Percentiles rank a stretch among this genome's conserved stretches.
Evolutionary conservation across 2,329 filamentous ascomycete species (phyloP).

Genomic region (Aquanectria penicillioides): DNA sequence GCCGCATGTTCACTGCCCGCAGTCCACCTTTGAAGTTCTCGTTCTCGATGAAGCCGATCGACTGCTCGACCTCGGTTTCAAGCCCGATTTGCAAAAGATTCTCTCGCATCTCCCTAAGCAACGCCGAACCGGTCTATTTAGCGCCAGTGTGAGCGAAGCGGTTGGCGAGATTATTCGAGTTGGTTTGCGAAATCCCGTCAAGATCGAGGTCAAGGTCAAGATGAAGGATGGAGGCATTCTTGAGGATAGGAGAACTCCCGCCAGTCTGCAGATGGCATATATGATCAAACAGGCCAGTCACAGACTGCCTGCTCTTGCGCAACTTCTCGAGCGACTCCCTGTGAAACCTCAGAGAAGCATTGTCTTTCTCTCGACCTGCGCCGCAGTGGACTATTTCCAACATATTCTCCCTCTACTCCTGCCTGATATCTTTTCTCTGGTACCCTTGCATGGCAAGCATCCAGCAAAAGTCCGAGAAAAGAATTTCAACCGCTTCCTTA

Average conservation of each 20-base stretch:
- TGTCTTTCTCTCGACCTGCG: slow-evolving; percentile 92
- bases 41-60: slow-evolving; percentile 96
- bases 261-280: slow-evolving; percentile 93
- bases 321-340: slow-evolving; percentile 75
- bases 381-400: slow-evolving; percentile 93
- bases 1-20: slow-evolving; percentile 85
- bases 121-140: slow-evolving; percentile 91
- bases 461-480: slow-evolving; percentile 86
- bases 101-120: slow-evolving; percentile 89
- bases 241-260: slow-evolving; percentile 88
- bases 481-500: slow-evolving; percentile 85
- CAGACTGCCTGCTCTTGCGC: slow-evolving; percentile 79
- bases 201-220: slow-evolving; percentile 93
- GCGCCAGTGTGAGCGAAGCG: slow-evolving; percentile 94
- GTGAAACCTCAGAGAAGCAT: slow-evolving; percentile 85
- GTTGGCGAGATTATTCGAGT: slow-evolving; percentile 93
- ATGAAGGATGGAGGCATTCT: slow-evolving; percentile 70
- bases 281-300: slow-evolving; percentile 78
- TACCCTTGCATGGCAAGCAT: slow-evolving; percentile 93
- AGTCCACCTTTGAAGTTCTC: slow-evolving; percentile 89
- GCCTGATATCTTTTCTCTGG: slow-evolving; percentile 72
- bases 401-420: slow-evolving; percentile 80
- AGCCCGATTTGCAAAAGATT: slow-evolving; percentile 88
- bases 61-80: slow-evolving; percentile 92
- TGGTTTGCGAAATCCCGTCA: slow-evolving; percentile 91